Conservation (phyloP, 176 grass and related monocot genomes). For the Ampelocalamus luodianensis region DNA sequence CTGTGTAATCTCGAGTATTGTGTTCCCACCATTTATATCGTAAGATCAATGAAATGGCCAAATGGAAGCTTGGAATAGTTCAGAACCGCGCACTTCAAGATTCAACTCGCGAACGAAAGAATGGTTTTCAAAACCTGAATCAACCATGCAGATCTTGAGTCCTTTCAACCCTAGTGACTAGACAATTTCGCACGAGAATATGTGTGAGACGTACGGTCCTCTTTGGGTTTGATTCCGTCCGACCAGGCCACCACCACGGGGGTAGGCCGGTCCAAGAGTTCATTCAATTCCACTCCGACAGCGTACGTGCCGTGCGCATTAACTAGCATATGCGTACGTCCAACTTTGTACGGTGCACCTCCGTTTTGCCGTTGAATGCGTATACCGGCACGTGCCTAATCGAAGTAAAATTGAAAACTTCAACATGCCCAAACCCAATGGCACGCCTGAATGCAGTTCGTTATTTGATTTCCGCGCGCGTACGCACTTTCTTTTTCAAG, state of each 20-base stretch:
- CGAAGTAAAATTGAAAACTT: background rate
- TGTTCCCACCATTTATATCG: too few species aligned
- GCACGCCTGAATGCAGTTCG: background rate
- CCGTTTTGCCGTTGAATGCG: background rate
- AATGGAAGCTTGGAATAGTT: background rate
- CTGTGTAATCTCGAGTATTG: too few species aligned
- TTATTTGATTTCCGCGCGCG: background rate
- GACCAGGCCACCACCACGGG: background rate
- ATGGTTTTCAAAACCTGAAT: background rate
- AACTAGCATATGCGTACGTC: background rate
- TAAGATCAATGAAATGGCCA: background rate
- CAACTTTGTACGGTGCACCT: background rate
- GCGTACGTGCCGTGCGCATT: background rate
- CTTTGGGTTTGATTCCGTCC: conserved; percentile 14
- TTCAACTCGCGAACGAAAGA: conserved; percentile 32
- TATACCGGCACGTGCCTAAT: background rate
- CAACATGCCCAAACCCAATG: background rate
- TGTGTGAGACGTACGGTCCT: background rate
- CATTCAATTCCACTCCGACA: background rate
- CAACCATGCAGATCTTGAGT: background rate
- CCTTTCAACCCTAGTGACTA: conserved; percentile 17
- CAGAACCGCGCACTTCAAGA: background rate
- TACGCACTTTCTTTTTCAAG: background rate
- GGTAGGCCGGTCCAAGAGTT: background rate
- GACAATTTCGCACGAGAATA: background rate